Evolutionary conservation across 345 rosid species (phyloP).

Genomic region (Microthlaspi erraticum): DNA sequence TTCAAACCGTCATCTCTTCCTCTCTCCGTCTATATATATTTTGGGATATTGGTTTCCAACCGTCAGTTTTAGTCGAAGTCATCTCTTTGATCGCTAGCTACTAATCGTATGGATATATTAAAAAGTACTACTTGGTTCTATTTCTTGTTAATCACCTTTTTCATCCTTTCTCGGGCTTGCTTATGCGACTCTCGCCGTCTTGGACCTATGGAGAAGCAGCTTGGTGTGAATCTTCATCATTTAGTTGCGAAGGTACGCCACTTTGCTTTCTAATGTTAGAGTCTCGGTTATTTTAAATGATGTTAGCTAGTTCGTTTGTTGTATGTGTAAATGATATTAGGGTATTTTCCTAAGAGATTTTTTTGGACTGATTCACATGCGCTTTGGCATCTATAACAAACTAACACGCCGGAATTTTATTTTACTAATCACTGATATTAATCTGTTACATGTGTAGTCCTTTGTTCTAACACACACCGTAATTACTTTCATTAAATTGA

Average conservation of each 20-base stretch:
- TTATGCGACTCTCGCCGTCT: slow-evolving; percentile 60
- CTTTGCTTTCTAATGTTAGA: neutral
- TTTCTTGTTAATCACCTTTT: slow-evolving; percentile 46
- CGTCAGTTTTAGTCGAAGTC: slow-evolving; percentile 8
- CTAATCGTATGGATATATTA: slow-evolving; percentile 27
- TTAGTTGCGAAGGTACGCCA: slow-evolving; percentile 40
- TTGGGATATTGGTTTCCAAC: slow-evolving; percentile 17
- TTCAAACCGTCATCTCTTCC: slow-evolving; percentile 32
- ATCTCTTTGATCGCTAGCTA: slow-evolving; percentile 9
- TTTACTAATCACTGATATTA: no score
- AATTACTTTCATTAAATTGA: neutral
- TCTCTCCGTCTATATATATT: slow-evolving; percentile 2
- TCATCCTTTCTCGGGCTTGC: slow-evolving; percentile 49
- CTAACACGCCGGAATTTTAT: no score
- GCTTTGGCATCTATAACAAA: no score
- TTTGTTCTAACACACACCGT: neutral
- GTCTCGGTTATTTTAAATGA: neutral
- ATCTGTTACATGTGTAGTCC: neutral
- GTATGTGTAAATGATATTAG: neutral
- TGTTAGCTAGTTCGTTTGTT: neutral
- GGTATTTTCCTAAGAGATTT: neutral
- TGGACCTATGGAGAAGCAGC: slow-evolving; percentile 40
- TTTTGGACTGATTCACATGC: slow-evolving; percentile 1
- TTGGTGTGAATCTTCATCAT: slow-evolving; percentile 35
- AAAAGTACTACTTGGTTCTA: slow-evolving; percentile 37